Evolutionary conservation across 164 flowering plant species (phyloP).

Genomic region (Nymphaea colorata): DNA sequence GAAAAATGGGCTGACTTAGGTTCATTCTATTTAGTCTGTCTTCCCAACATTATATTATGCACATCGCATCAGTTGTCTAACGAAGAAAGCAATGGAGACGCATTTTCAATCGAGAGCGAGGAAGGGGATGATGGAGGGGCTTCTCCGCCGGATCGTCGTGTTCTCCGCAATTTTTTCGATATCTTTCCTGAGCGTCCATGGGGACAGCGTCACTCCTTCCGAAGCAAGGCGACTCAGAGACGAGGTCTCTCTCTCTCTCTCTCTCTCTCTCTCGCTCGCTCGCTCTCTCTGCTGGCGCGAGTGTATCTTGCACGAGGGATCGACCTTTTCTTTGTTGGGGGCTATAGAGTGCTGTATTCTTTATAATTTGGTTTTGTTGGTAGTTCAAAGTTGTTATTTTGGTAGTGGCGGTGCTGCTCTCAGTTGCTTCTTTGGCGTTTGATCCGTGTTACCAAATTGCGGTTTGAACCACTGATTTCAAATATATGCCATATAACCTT

Average conservation of each 20-base stretch:
- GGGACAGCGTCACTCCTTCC: conserved; percentile 53
- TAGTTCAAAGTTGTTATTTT: background rate
- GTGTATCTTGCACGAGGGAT: background rate
- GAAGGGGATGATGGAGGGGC: background rate
- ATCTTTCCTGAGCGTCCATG: conserved; percentile 10
- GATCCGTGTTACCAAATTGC: background rate
- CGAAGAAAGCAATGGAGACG: too few relatives aligned
- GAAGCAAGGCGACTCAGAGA: conserved; percentile 80
- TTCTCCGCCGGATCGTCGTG: conserved; percentile 6
- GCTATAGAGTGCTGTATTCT: background rate
- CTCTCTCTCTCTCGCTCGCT: background rate
- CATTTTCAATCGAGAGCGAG: too few relatives aligned
- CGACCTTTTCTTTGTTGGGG: background rate
- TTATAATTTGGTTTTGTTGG: background rate
- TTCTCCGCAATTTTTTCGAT: conserved; percentile 5
- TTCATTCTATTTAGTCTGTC: too few relatives aligned
- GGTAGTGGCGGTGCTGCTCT: background rate
- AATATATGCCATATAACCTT: too few relatives aligned
- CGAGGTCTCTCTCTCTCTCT: conserved; percentile 37
- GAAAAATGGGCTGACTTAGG: too few relatives aligned
- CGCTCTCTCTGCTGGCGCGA: background rate
- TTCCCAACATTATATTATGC: too few relatives aligned
- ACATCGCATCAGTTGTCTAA: too few relatives aligned
- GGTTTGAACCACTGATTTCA: background rate
- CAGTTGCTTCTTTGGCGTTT: background rate